Evolutionary conservation across 2,329 filamentous ascomycete species (phyloP).

Genomic region (Teratosphaeria nubilosa): DNA sequence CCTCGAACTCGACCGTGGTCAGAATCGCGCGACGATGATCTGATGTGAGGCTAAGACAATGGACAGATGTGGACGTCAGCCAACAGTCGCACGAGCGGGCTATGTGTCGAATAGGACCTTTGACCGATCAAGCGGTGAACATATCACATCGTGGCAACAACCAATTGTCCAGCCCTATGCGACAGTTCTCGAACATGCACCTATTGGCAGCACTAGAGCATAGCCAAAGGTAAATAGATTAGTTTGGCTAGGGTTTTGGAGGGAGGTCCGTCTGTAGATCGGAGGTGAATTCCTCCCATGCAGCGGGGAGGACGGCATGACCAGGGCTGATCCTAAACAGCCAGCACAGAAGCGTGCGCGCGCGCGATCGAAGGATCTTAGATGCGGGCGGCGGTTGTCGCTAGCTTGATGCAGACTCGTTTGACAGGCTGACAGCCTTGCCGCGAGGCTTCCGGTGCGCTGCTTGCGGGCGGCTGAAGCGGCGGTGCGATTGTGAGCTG

Average conservation of each 20-base stretch:
- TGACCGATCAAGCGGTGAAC: neutral
- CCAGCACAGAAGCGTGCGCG: neutral
- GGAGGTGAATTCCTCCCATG: neutral
- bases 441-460: neutral
- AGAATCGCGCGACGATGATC: neutral
- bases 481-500: neutral
- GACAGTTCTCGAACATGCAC: neutral
- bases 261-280: neutral
- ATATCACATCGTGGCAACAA: neutral
- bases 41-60: neutral
- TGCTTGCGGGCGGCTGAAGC: neutral
- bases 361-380: neutral
- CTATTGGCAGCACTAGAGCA: neutral
- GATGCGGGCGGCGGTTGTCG: neutral
- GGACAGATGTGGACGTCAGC: neutral
- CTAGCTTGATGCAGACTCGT: neutral
- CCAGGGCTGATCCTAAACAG: neutral
- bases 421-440: neutral
- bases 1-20: neutral
- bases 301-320: neutral
- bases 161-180: neutral
- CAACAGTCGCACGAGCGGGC: neutral
- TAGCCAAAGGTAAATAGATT: neutral
- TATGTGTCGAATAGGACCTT: neutral
- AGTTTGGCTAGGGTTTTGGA: neutral